A percentile compares a stretch with the other conserved stretches of the same genome.
Conservation (phyloP, 768 basidiomycete genomes). For the Leccinum imitatum region DNA sequence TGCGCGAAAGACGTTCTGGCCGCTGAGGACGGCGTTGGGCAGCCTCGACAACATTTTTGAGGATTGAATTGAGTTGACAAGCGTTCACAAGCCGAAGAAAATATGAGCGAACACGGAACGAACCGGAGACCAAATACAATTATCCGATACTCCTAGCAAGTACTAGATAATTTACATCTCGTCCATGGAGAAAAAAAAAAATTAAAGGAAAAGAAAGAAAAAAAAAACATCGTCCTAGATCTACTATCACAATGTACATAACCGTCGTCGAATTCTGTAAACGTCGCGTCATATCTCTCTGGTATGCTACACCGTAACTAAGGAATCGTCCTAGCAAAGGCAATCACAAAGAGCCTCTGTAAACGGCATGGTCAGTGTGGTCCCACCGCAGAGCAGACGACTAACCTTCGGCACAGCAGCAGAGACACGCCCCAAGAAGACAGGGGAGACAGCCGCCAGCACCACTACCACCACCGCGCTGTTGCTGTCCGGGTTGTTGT, state of each 20-base stretch:
- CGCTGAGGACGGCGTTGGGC: slow-evolving; percentile 69
- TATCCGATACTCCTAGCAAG: slow-evolving; percentile 11
- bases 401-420: slow-evolving; percentile 54
- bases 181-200: slow-evolving; percentile 6
- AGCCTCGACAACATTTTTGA: slow-evolving; percentile 83
- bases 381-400: slow-evolving; percentile 21
- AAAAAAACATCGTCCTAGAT: slow-evolving; percentile 2
- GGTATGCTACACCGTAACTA: slow-evolving; percentile 20
- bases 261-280: slow-evolving; percentile 13
- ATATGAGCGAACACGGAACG: slow-evolving; percentile 38
- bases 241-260: slow-evolving; percentile 21
- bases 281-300: slow-evolving; percentile 8
- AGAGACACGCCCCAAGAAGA: slow-evolving; percentile 45
- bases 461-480: slow-evolving; percentile 33
- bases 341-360: slow-evolving; percentile 73
- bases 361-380: slow-evolving; percentile 23
- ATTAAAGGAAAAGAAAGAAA: too few relatives aligned
- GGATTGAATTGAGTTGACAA: slow-evolving; percentile 40
- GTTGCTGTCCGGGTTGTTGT: slow-evolving; percentile 40
- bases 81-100: slow-evolving; percentile 42
- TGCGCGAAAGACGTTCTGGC: slow-evolving; percentile 47
- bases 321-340: slow-evolving; percentile 42
- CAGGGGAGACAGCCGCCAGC: slow-evolving; percentile 43
- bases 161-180: slow-evolving; percentile 31
- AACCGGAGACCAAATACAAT: slow-evolving; percentile 42